Base-by-base conservation (phyloP, 208 protist species). In the Crithidia brevicula region DNA sequence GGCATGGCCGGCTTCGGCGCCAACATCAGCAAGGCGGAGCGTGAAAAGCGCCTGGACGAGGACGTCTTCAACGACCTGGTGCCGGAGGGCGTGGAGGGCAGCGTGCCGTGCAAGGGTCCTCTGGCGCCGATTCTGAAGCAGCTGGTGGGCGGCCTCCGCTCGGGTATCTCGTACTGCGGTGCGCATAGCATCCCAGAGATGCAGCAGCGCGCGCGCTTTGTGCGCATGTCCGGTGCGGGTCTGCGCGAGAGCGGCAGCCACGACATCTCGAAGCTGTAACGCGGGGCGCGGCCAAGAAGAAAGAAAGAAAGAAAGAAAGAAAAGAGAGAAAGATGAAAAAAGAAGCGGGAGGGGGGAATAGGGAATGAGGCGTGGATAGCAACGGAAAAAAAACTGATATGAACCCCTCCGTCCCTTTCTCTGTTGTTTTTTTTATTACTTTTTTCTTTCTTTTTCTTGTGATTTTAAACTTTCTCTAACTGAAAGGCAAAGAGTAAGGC, bases 1-100 rank as follows among this genome's bases (percentile, higher is more conserved):
- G 92, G 92, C 54, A 97, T 97, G 92, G 92, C 92, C 13, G 92
- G 92, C 47, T 97, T 88, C 58, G 92, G 88, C 33, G 92, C 92
- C 4, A 97, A 97, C 73, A 72, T 97, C 62, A 92, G 86, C 78
- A 97, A 95, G 77, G 86, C 85, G 9, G 88, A 95, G 79, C 85
- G 92, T n/a, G 89, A 97, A 70, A 72, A 85, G 49, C 78, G 79
- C 25, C 46, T 81, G 16, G 82, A 95, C 52, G 89, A 95, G 61
- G 88, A 95, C 57, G 82, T 95, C 46, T 97, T 97, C 68, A 82
- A 81, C 34, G 86, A 92, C 22, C 83, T 97, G 38, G 89, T 94
- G 61, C 92, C 92, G 33, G 92, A 97, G 54, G 92, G 92, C 2
- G 92, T 97, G 50, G 89, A 97, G 80, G 92, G 89, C 36, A 91